Base-by-base conservation (phyloP, 2,329 filamentous ascomycete genomes). In the Ophiocordyceps australis region DNA sequence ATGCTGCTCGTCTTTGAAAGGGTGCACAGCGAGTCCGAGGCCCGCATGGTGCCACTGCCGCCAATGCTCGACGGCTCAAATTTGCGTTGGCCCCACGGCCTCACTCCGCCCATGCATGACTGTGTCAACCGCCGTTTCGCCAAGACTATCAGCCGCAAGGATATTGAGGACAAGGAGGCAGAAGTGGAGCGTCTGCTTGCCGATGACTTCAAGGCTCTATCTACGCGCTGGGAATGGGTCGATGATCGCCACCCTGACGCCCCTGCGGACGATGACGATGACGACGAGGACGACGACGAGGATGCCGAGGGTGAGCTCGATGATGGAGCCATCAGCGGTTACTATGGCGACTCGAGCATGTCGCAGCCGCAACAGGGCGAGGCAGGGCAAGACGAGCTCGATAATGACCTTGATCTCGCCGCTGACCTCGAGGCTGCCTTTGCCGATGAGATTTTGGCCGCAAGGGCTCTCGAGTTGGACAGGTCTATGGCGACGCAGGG, bases 81-180 rank as follows among this genome's bases (percentile, higher is more conserved):
- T 5, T 73, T 74, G 38, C 74, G 71, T 41, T 92, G 79, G 59
- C 77, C 82, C 1, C 83, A 92, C 47, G 83, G 83, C 17, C 57
- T 93, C 13, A 89, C 82, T 2, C 81, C 83, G 5, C 83, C 83
- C 1, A 80, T 92, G 73, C 77, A 81, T 43, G 81, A 80, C 55
- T 81, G 77, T 22, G 64, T 79, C 22, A 82, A 81, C 45, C 70
- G 80, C 16, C 67, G 83, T 17, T 92, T 92, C 50, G 70, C 82
- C 30, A 83, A 85, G 43, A 73, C 81, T 4, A 68, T 86, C 27
- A 81, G 74, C 32, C 74, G 83, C 30, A 74, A 81, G 31, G 79
- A 85, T 35, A 85, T 89, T 33, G 76, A 86, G 43, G 75, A 81
- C 37, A 81, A 86, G 25, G 82, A 92, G 42, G 69, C 73, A 29